Percentiles rank a stretch among this genome's conserved stretches.
Conservation (phyloP, 169 alveolate species). For the Plasmodium ovale region DNA sequence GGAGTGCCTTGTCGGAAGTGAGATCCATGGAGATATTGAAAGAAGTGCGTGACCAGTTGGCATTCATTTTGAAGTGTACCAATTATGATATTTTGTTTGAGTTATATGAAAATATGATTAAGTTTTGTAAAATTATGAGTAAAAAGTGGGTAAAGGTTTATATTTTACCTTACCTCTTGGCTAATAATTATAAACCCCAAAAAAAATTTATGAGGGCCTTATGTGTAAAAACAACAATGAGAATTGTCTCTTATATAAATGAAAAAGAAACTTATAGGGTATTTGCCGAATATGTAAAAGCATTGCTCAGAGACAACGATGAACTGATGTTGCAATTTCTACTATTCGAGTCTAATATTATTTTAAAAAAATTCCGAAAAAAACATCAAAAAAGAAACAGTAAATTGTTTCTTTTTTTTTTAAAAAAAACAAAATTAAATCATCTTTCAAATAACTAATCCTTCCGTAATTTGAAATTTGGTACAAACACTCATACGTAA, state of each 20-base stretch:
- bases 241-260: constrained; percentile 41
- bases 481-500: background rate
- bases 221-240: constrained; percentile 7
- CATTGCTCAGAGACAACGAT: constrained; percentile 4
- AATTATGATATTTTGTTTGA: constrained; percentile 16
- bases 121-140: constrained; percentile 51
- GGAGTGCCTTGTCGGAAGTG: constrained; percentile 4
- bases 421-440: constrained; percentile 11
- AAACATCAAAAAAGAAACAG: background rate
- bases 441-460: constrained; percentile 20
- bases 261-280: constrained; percentile 14
- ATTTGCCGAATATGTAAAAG: constrained; percentile 20
- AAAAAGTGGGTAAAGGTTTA: constrained; percentile 57
- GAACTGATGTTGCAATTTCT: constrained; percentile 15
- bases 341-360: constrained; percentile 20
- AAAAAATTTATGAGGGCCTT: constrained; percentile 22
- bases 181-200: constrained; percentile 23
- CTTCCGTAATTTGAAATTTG: background rate
- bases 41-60: constrained; percentile 13
- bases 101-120: constrained; percentile 22
- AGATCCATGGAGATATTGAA: constrained; percentile 37
- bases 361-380: constrained; percentile 19
- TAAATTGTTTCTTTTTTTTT: constrained; percentile 1
- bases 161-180: constrained; percentile 33
- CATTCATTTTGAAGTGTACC: background rate